These are phyloP conservation scores for Flaveria trinervia DNA, from an alignment of 129 eudicot genomes.

Conservation along the genomic window DNA sequence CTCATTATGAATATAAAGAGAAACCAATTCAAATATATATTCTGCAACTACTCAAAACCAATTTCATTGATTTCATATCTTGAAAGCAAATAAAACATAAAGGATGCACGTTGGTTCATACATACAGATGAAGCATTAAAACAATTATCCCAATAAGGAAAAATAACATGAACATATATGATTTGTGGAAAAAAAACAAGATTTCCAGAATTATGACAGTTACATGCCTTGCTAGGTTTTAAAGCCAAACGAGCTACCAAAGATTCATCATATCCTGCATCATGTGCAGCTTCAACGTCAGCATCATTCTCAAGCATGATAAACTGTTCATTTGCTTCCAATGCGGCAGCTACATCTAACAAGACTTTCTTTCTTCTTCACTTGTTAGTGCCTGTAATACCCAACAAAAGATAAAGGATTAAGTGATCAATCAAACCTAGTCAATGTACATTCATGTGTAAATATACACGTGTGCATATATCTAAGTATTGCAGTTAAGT, in stretches of 20 bases:
- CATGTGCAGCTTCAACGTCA: slow-evolving; percentile 67
- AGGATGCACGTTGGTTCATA: not conserved
- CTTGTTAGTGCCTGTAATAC: slow-evolving; percentile 56
- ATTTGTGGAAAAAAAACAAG: not conserved
- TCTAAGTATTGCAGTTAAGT: slow-evolving; percentile 1
- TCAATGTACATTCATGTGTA: not conserved
- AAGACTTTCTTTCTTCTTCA: slow-evolving; percentile 70
- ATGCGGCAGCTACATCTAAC: slow-evolving; percentile 75
- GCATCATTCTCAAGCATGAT: slow-evolving; percentile 68
- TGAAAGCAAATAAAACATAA: not conserved
- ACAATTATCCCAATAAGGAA: not conserved
- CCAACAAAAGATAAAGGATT: not conserved
- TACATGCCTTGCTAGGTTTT: slow-evolving; percentile 67
- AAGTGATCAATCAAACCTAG: slow-evolving; percentile 1
- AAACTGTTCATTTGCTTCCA: slow-evolving; percentile 56
- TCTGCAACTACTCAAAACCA: not conserved
- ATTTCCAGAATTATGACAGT: not conserved
- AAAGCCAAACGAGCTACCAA: slow-evolving; percentile 67
- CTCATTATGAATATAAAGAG: slow-evolving; percentile 20
- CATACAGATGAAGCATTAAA: slow-evolving; percentile 7
- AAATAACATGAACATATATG: not conserved
- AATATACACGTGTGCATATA: not conserved
- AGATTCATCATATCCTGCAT: slow-evolving; percentile 64
- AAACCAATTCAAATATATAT: not conserved
- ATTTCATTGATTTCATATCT: not conserved